phyloP scores from a whole-genome alignment of 2,329 filamentous ascomycete species.

The Aspergillus puulaauensis region DNA sequence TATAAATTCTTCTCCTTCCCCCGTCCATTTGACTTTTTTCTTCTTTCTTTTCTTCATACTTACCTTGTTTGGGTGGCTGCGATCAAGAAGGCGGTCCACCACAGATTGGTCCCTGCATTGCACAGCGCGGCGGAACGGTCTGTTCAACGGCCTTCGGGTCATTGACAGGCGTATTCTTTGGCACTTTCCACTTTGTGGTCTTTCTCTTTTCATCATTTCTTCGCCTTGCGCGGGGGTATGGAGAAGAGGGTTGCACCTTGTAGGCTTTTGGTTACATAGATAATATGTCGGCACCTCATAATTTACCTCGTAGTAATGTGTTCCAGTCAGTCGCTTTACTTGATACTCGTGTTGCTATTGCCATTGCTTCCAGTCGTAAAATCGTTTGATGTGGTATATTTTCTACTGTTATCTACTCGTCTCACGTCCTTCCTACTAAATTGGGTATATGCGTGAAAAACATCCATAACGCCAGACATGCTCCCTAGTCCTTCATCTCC shows the following conservation, averaged over 20 bases:
- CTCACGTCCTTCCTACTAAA: neutral
- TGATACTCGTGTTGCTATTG: neutral
- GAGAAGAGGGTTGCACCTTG: conserved; percentile 28
- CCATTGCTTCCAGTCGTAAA: no score
- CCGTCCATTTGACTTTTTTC: conserved; percentile 26
- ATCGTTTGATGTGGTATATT: neutral
- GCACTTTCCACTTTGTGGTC: conserved; percentile 34
- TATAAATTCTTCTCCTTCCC: conserved; percentile 31
- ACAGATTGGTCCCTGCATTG: conserved; percentile 56
- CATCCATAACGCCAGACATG: neutral
- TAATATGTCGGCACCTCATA: no score
- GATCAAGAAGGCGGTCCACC: conserved; percentile 48
- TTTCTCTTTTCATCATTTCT: conserved; percentile 44
- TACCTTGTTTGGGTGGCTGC: conserved; percentile 51
- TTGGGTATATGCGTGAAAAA: conserved; percentile 4
- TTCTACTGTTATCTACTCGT: neutral
- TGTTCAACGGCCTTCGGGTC: conserved; percentile 51
- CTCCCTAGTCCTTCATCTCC: conserved; percentile 8
- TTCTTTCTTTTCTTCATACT: conserved; percentile 51
- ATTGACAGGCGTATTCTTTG: conserved; percentile 53
- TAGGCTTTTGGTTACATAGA: neutral
- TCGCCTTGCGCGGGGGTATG: conserved; percentile 35
- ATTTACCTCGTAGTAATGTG: neutral
- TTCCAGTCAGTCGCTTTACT: neutral
- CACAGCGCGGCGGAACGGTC: conserved; percentile 55